Evolutionary conservation across 768 basidiomycete species (phyloP).

Genomic region (Hemileccinum impolitum): DNA sequence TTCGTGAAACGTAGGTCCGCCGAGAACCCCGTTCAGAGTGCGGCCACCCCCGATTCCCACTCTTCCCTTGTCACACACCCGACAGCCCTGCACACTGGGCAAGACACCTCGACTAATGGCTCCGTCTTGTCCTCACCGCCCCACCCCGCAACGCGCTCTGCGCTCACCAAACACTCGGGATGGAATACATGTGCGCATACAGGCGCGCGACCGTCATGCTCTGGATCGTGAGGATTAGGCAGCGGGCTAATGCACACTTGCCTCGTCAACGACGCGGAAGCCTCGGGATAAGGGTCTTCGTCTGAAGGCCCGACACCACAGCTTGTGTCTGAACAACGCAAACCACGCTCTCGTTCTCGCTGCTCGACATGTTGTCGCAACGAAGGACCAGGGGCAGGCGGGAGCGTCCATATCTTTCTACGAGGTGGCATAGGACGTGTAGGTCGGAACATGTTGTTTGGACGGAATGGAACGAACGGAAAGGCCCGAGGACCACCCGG

Average conservation of each 20-base stretch:
- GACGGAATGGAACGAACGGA: constrained; percentile 13
- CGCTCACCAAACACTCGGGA: constrained; percentile 64
- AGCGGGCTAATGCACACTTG: constrained; percentile 24
- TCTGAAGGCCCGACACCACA: constrained; percentile 77
- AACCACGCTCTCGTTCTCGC: constrained; percentile 65
- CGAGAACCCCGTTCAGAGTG: constrained; percentile 19
- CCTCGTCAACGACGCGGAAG: constrained; percentile 18
- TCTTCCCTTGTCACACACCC: constrained; percentile 58
- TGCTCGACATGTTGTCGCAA: constrained; percentile 72
- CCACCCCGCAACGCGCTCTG: constrained; percentile 61
- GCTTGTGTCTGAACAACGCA: constrained; percentile 68
- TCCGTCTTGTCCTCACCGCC: constrained; percentile 45
- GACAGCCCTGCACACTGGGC: constrained; percentile 66
- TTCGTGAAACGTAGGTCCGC: neutral
- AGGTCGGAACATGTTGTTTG: constrained; percentile 25
- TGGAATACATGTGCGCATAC: constrained; percentile 71
- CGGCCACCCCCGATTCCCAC: constrained; percentile 51
- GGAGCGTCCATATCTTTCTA: constrained; percentile 53
- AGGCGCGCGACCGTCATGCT: constrained; percentile 13
- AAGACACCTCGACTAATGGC: constrained; percentile 60
- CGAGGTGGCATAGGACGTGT: constrained; percentile 25
- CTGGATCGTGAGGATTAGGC: constrained; percentile 11
- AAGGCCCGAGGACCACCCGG: constrained; percentile 11
- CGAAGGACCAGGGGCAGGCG: constrained; percentile 64
- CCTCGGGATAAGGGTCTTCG: constrained; percentile 53